phyloP scores from a whole-genome alignment of 1,284 basidiomycete genomes.

The Fomes fomentarius region DNA sequence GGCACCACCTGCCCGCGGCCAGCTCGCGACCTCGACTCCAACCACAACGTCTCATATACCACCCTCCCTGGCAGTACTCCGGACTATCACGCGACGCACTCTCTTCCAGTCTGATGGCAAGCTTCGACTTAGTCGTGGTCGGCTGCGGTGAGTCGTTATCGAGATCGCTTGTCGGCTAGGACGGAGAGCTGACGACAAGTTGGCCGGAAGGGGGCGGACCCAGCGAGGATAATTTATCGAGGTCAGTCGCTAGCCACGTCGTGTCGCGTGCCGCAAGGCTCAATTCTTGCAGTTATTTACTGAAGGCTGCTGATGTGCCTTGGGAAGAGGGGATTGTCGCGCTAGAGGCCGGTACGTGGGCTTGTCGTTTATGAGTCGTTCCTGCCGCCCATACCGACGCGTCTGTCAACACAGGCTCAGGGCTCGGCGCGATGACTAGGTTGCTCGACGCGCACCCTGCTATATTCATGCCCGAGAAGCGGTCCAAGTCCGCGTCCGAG shows the following conservation, averaged over 20 bases:
- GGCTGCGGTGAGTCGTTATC: constrained; percentile 51
- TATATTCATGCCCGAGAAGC: constrained; percentile 48
- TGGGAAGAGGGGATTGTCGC: constrained; percentile 76
- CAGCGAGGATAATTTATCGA: constrained; percentile 74
- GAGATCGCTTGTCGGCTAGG: neutral
- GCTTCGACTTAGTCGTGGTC: constrained; percentile 74
- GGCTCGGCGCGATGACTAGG: constrained; percentile 62
- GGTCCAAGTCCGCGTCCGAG: constrained; percentile 27
- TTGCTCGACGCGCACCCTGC: constrained; percentile 55
- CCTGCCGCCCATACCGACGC: neutral
- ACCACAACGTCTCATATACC: neutral
- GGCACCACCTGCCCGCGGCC: constrained; percentile 4
- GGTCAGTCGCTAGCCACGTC: constrained; percentile 45
- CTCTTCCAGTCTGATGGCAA: constrained; percentile 33
- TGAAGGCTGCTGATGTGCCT: constrained; percentile 57
- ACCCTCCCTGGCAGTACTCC: neutral
- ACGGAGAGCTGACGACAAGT: neutral
- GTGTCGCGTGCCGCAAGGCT: neutral
- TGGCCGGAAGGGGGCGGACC: constrained; percentile 60
- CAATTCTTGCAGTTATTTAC: constrained; percentile 59
- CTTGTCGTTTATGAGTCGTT: neutral
- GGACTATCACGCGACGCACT: neutral
- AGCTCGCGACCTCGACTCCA: neutral
- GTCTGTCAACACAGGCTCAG: constrained; percentile 54
- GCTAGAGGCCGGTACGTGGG: constrained; percentile 68